Base-by-base conservation (phyloP, 2,329 filamentous ascomycete genomes). In the Phialophora expanda region DNA sequence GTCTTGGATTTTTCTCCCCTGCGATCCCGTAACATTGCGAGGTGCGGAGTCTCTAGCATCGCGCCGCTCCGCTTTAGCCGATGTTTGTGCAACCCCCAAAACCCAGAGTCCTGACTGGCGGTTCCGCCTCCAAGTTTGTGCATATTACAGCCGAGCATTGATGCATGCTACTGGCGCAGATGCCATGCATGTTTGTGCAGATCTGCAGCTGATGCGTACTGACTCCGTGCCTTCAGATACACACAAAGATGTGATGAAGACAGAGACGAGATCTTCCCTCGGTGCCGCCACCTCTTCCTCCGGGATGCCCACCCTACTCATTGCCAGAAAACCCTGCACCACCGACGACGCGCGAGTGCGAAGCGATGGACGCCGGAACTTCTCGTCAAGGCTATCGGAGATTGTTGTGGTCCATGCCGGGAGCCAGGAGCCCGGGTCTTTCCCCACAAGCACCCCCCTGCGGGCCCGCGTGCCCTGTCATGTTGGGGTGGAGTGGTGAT, bases 341-440 rank as follows among this genome's bases (percentile, higher is more conserved):
- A n/a, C 34, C 12, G 4, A 41, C 38, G 12, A 41, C 14, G 4
- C 3, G 4, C 14, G 38, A 41, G 38, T 48, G 28, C 17, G 26
- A 20, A 46, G 9, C 17, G 44, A 51, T 24, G 57, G 57, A 51
- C 20, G 44, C 57, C 57, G 8, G 41, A 41, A 20, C 12, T 59
- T 48, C 20, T 59, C 3, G 24, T 34, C 22, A 14, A 50, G 24
- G 17, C 20, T 24, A 3, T 61, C 65, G 65, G 65, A 67, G 54
- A 62, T 62, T 62, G 54, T 62, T 67, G 65, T 59, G 65, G 65
- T 67, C 56, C 65, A 58, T 8, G 14, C 61, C 53, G 53, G 28
- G 53, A n/a, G 6, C 38, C 38, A 44, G 38, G 17, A 34, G 26
- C 28, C 58, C 30, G 46, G 17, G 22, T 8, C 26, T 28, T 62